Conservation (phyloP, 2,329 filamentous ascomycete species). For the Paraconiothyrium sp. region DNA sequence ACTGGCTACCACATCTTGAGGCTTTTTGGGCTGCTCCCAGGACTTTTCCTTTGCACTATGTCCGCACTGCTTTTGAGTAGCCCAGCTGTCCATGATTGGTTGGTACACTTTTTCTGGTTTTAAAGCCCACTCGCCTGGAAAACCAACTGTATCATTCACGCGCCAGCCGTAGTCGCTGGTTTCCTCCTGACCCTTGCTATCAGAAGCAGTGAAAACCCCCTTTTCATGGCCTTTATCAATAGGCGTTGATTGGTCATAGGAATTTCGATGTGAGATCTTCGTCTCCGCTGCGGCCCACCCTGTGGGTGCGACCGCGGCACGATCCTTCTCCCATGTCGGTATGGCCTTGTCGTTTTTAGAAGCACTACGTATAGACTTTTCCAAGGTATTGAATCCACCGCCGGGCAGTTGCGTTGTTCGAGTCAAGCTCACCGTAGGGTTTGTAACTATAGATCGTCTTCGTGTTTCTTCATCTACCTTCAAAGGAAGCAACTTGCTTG, state of each 20-base stretch:
- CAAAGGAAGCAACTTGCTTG: not conserved
- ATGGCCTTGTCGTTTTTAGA: not conserved
- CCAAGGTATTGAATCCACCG: conserved; percentile 7
- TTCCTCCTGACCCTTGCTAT: not conserved
- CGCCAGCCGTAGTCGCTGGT: not conserved
- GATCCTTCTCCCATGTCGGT: not conserved
- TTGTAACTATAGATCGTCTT: not conserved
- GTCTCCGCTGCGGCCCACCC: not conserved
- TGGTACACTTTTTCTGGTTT: not conserved
- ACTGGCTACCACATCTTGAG: not conserved
- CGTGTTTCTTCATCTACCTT: not conserved
- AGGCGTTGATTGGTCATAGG: not conserved
- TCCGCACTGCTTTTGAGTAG: not conserved
- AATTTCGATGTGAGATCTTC: not conserved
- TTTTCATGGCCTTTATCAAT: not conserved
- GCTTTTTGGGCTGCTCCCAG: not conserved
- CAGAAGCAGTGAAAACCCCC: not conserved
- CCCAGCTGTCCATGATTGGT: not conserved
- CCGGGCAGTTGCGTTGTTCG: not conserved
- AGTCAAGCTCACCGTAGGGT: not conserved
- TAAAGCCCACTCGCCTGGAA: not conserved
- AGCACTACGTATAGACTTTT: not conserved
- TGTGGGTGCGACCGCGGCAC: not conserved
- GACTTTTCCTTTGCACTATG: not conserved
- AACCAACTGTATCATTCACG: not conserved